These are phyloP conservation scores for Schizosaccharomyces japonicus DNA, from an alignment of 805 yeast species.

Conservation along the genomic window DNA sequence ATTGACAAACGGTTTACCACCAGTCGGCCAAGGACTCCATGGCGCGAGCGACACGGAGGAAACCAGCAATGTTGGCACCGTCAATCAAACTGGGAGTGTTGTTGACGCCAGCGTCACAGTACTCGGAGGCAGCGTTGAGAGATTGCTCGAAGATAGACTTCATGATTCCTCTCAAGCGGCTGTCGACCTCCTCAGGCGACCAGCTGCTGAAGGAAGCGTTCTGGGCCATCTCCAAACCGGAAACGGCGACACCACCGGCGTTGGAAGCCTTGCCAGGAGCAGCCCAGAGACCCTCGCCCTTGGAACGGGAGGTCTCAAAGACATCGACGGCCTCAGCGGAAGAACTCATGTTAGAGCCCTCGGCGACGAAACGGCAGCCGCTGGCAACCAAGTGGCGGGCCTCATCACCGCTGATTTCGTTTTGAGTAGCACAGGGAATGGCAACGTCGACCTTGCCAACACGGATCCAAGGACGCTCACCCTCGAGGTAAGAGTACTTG, in stretches of 20 bases:
- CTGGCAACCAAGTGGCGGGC: constrained; percentile 83
- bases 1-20: constrained; percentile 14
- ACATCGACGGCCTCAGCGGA: constrained; percentile 90
- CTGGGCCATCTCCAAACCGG: constrained; percentile 98
- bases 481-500: constrained; percentile 45
- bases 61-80: constrained; percentile 98
- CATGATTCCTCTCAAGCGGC: constrained; percentile 79
- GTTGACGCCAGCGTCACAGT: constrained; percentile 36
- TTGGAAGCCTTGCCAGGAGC: constrained; percentile 99
- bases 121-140: constrained; percentile 61
- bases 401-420: constrained; percentile 91
- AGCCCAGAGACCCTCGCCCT: constrained; percentile 53
- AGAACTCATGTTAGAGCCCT: constrained; percentile 99
- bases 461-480: constrained; percentile 90
- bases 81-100: constrained; percentile 81
- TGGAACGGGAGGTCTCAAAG: constrained; percentile 34
- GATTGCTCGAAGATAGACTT: constrained; percentile 78
- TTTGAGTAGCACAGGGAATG: constrained; percentile 93
- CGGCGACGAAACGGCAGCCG: constrained; percentile 84
- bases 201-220: constrained; percentile 83
- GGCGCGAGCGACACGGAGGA: constrained; percentile 93
- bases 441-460: constrained; percentile 87
- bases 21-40: constrained; percentile 93
- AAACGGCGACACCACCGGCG: constrained; percentile 98
- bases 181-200: constrained; percentile 83